Conservation (phyloP, 1,284 basidiomycete species). For the Cryptococcus sp. region DNA sequence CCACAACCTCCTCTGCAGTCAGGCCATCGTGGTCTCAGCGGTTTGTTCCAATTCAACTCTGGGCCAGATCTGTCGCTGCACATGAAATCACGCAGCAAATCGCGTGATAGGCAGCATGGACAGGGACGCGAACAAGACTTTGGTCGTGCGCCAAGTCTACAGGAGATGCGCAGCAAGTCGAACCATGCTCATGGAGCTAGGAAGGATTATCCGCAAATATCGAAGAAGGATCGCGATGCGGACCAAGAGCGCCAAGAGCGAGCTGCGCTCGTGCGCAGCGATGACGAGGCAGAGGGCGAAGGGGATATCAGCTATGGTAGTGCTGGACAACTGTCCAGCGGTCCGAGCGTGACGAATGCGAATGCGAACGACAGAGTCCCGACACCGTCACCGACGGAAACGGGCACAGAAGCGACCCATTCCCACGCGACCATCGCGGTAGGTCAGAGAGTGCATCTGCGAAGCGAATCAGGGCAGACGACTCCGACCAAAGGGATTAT, state of each 20-base stretch:
- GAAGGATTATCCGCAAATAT: slow-evolving; percentile 12
- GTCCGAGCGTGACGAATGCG: not conserved
- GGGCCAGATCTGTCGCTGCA: slow-evolving; percentile 24
- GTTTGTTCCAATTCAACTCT: slow-evolving; percentile 22
- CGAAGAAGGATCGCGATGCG: slow-evolving; percentile 14
- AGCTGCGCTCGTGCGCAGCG: slow-evolving; percentile 10
- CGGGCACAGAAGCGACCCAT: slow-evolving; percentile 1
- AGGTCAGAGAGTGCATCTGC: slow-evolving; percentile 3
- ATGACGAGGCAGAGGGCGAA: slow-evolving; percentile 5
- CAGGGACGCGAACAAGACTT: not conserved
- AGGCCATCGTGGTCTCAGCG: slow-evolving; percentile 13
- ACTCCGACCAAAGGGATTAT: not conserved
- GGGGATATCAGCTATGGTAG: not conserved
- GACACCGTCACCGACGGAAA: not conserved
- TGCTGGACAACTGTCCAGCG: not conserved
- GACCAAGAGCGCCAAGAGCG: slow-evolving; percentile 19
- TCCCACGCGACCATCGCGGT: slow-evolving; percentile 5
- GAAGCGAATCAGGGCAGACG: not conserved
- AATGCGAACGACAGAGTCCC: not conserved
- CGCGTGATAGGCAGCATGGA: slow-evolving; percentile 7
- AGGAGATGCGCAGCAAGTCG: not conserved
- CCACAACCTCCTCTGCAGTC: not conserved
- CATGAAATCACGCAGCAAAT: slow-evolving; percentile 7
- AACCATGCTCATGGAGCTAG: not conserved
- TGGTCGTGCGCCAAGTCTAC: no score